A percentile compares a stretch with the other conserved stretches of the same genome.
These are phyloP conservation scores for Alternaria dauci DNA, from an alignment of 2,329 filamentous ascomycete genomes.

Conservation along the genomic window DNA sequence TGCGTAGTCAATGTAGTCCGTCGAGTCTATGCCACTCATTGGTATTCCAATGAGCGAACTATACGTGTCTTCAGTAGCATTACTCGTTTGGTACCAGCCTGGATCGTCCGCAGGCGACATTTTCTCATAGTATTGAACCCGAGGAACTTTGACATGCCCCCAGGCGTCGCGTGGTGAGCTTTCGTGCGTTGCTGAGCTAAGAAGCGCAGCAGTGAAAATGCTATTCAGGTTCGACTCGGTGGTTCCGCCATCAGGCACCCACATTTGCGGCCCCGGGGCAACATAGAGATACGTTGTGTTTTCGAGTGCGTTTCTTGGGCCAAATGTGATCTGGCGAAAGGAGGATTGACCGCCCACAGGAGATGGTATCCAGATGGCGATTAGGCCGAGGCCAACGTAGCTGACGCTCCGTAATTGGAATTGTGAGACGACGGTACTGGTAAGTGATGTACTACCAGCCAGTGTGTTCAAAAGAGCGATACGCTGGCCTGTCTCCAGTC, in stretches of 20 bases:
- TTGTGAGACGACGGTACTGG: neutral
- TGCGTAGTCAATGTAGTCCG: neutral
- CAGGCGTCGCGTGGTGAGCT: neutral
- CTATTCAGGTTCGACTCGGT: too few species aligned
- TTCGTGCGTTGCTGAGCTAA: neutral
- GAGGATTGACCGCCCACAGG: neutral
- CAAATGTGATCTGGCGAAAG: neutral
- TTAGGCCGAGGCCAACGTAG: neutral
- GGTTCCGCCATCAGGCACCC: neutral
- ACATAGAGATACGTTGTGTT: neutral
- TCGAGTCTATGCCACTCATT: neutral
- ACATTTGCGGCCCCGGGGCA: neutral
- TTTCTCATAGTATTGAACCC: neutral
- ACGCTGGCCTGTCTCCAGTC: neutral
- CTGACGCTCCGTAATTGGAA: fast-evolving
- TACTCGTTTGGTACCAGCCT: neutral
- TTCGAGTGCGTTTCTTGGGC: neutral
- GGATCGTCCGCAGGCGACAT: neutral
- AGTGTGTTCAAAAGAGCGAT: neutral
- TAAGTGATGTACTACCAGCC: neutral
- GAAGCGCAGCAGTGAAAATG: neutral
- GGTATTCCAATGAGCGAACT: neutral
- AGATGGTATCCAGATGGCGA: neutral
- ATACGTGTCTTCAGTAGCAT: neutral
- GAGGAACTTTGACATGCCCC: neutral